A percentile compares a stretch with the other conserved stretches of the same genome.
Evolutionary conservation across 495 filamentous ascomycete species (phyloP).

Genomic region (Aspergillus campestris): DNA sequence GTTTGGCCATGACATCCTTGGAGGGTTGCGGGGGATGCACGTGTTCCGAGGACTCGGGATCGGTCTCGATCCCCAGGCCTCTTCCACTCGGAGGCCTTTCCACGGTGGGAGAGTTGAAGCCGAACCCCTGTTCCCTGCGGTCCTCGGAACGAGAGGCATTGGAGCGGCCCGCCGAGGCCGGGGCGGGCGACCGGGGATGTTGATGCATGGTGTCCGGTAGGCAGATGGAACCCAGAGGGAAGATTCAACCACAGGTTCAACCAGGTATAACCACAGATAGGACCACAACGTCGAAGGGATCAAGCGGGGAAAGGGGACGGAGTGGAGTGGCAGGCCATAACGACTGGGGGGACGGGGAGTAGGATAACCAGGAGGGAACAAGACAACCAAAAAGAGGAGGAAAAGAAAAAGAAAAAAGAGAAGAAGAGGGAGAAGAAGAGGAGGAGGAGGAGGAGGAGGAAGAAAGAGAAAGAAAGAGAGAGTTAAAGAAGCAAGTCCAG

Average conservation of each 20-base stretch:
- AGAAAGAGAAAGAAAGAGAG: slow-evolving; percentile 8
- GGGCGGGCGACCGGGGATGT: slow-evolving; percentile 64
- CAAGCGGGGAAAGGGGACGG: slow-evolving; percentile 25
- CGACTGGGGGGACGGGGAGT: background rate
- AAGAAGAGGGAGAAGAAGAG: background rate
- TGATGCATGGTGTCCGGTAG: slow-evolving; percentile 59
- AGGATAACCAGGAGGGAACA: background rate
- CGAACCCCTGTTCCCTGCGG: slow-evolving; percentile 50
- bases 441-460: slow-evolving; percentile 7
- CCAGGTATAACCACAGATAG: too few species aligned
- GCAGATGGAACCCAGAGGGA: background rate
- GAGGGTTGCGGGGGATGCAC: slow-evolving; percentile 24
- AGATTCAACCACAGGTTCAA: too few species aligned
- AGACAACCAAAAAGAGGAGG: slow-evolving; percentile 3
- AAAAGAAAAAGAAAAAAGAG: slow-evolving; percentile 1
- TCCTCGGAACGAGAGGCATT: slow-evolving; percentile 65
- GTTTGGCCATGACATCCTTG: slow-evolving; percentile 59
- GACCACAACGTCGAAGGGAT: slow-evolving; percentile 14
- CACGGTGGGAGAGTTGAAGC: slow-evolving; percentile 23
- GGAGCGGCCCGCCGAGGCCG: slow-evolving; percentile 56
- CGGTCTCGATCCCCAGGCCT: slow-evolving; percentile 35
- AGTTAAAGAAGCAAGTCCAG: background rate
- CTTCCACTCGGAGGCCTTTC: slow-evolving; percentile 31
- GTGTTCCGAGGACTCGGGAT: slow-evolving; percentile 34
- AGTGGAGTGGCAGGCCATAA: slow-evolving; percentile 33